These are phyloP conservation scores for Hemisphaericaspora xylanilytica DNA, from an alignment of 1,139 yeast species.

Conservation along the genomic window DNA sequence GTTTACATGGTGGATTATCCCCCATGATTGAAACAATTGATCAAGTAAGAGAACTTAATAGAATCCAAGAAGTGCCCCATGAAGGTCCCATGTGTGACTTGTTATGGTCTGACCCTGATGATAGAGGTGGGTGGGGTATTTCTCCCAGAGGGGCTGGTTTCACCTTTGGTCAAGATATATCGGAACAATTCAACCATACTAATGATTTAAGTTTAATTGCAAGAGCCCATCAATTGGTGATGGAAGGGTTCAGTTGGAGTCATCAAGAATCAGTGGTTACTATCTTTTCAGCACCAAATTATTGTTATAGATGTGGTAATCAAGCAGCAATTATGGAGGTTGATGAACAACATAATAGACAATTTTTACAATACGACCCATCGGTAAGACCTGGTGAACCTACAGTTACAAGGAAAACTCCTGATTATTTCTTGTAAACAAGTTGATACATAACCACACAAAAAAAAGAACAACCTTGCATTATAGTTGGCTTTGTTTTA, in stretches of 20 bases:
- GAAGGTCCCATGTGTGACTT: constrained; percentile 99
- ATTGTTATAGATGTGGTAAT: constrained; percentile 96
- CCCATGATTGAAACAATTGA: constrained; percentile 90
- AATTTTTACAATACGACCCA: constrained; percentile 91
- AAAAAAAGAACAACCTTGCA: too few relatives aligned
- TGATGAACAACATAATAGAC: constrained; percentile 86
- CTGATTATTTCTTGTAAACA: constrained; percentile 77
- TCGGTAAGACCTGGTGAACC: constrained; percentile 96
- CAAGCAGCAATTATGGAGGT: constrained; percentile 99
- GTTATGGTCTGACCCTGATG: constrained; percentile 98
- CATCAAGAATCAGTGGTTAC: constrained; percentile 90
- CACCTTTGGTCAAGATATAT: constrained; percentile 53
- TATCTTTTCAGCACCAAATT: constrained; percentile 97
- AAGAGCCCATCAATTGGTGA: constrained; percentile 95
- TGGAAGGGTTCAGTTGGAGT: constrained; percentile 89
- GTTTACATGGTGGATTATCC: constrained; percentile 95
- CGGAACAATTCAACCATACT: constrained; percentile 74
- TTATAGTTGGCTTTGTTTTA: too few relatives aligned
- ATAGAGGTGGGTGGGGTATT: constrained; percentile 94
- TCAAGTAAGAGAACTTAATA: constrained; percentile 80
- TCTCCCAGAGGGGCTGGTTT: constrained; percentile 99
- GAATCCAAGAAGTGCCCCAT: constrained; percentile 96
- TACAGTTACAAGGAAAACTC: constrained; percentile 90
- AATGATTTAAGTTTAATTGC: constrained; percentile 87
- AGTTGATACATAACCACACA: too few relatives aligned